Percentiles rank a stretch among this genome's conserved stretches.
phyloP scores from a whole-genome alignment of 495 filamentous ascomycete genomes.

The Oleoguttula mirabilis region DNA sequence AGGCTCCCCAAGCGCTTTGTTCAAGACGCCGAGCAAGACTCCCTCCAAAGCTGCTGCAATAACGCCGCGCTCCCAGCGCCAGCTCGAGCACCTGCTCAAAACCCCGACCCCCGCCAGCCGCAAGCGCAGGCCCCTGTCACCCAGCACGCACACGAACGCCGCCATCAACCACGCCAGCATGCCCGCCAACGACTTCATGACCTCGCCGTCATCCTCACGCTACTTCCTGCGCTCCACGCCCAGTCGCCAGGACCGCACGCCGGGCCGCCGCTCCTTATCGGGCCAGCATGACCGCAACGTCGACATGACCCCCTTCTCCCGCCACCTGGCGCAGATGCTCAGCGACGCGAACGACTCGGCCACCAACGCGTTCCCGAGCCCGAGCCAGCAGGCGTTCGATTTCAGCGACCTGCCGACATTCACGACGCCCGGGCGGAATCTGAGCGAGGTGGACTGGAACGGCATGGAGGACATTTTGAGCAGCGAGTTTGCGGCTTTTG shows the following conservation, averaged over 20 bases:
- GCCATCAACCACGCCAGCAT: background rate
- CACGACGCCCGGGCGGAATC: constrained; percentile 3
- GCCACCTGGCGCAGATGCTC: constrained; percentile 18
- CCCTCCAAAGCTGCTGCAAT: constrained; percentile 2
- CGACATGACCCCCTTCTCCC: constrained; percentile 16
- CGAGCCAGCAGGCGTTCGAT: constrained; percentile 15
- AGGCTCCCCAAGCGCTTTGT: constrained; percentile 14
- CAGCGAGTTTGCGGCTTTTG: constrained; percentile 11
- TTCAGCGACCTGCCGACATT: constrained; percentile 16
- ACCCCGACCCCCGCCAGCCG: constrained; percentile 13
- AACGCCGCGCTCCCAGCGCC: constrained; percentile 8
- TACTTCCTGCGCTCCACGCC: constrained; percentile 21
- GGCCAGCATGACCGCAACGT: too few species aligned
- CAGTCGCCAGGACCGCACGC: constrained; percentile 10
- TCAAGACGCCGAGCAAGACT: constrained; percentile 20
- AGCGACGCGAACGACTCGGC: constrained; percentile 4
- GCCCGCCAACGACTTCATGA: constrained; percentile 18
- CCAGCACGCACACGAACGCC: constrained; percentile 5
- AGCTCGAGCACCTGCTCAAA: constrained; percentile 13
- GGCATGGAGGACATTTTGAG: constrained; percentile 10
- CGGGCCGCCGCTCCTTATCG: constrained; percentile 7
- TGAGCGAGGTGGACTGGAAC: constrained; percentile 8
- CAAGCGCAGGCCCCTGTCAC: constrained; percentile 15
- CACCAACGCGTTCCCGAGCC: constrained; percentile 1
- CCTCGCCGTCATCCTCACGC: constrained; percentile 14